phyloP scores from a whole-genome alignment of 2,329 filamentous ascomycete genomes.

The Blastomyces gilchristii region DNA sequence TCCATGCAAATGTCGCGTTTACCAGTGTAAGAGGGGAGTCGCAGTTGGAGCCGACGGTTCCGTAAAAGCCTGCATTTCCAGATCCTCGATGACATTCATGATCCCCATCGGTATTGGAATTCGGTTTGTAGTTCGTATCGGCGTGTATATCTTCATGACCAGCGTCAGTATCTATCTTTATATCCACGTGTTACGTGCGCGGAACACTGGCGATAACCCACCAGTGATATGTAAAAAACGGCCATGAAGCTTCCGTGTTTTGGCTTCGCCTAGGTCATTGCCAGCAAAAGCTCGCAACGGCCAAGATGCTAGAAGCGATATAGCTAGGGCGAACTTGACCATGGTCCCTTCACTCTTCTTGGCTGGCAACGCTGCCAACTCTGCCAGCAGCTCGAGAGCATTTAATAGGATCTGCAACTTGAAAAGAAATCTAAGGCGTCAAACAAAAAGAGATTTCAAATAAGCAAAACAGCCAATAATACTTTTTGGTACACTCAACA shows the following conservation, averaged over 20 bases:
- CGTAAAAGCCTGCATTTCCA: conserved; percentile 69
- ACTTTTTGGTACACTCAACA: neutral
- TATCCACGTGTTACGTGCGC: conserved; percentile 11
- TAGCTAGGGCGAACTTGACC: conserved; percentile 1
- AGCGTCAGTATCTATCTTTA: conserved; percentile 11
- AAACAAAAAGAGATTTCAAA: neutral
- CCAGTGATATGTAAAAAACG: conserved; percentile 84
- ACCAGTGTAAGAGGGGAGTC: conserved; percentile 72
- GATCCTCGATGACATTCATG: conserved; percentile 68
- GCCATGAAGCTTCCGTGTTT: conserved; percentile 45
- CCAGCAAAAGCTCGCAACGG: neutral
- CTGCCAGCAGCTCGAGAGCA: neutral
- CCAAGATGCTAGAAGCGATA: conserved; percentile 3
- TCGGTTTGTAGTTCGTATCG: conserved; percentile 73
- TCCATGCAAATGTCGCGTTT: conserved; percentile 85
- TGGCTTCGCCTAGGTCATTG: neutral
- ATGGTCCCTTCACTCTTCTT: conserved; percentile 2
- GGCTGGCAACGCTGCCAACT: conserved; percentile 1
- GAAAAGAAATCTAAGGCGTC: neutral
- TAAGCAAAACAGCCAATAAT: neutral
- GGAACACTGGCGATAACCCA: conserved; percentile 28
- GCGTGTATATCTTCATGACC: conserved; percentile 70
- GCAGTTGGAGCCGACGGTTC: conserved; percentile 78
- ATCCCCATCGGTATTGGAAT: conserved; percentile 58
- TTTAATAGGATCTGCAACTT: neutral